Evolutionary conservation across 129 eudicot species (phyloP).

Genomic region (Artemisia tridentata): DNA sequence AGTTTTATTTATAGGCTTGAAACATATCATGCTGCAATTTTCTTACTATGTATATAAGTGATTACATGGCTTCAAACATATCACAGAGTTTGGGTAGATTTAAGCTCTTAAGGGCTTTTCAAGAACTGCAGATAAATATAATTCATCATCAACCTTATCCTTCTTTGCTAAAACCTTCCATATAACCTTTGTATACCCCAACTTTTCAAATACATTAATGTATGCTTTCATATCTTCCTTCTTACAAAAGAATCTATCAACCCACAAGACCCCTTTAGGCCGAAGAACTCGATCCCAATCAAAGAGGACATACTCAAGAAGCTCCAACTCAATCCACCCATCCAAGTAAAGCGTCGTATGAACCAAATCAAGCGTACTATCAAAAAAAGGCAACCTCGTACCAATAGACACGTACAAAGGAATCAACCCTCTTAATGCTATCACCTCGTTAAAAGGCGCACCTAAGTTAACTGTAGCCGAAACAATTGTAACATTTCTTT

Average conservation of each 20-base stretch:
- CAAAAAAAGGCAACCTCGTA: slow-evolving; percentile 30
- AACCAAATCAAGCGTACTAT: slow-evolving; percentile 31
- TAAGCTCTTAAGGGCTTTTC: slow-evolving; percentile 27
- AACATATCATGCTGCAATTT: not conserved
- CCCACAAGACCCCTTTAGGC: slow-evolving; percentile 30
- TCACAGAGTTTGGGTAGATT: not conserved
- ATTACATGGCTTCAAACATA: not conserved
- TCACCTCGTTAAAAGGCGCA: slow-evolving; percentile 41
- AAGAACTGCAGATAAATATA: slow-evolving; percentile 26
- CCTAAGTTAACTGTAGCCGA: slow-evolving; percentile 44
- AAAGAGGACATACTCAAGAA: slow-evolving; percentile 28
- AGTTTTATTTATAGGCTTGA: too few relatives aligned
- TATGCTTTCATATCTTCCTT: slow-evolving; percentile 25
- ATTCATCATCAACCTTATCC: slow-evolving; percentile 28
- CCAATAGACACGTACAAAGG: slow-evolving; percentile 32
- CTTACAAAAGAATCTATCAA: slow-evolving; percentile 29
- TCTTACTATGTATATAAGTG: not conserved
- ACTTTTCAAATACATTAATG: slow-evolving; percentile 18
- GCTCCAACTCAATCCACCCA: slow-evolving; percentile 32
- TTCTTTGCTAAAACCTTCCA: slow-evolving; percentile 36
- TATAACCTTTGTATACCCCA: slow-evolving; percentile 26
- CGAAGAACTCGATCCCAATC: slow-evolving; percentile 38
- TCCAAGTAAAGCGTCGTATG: slow-evolving; percentile 38
- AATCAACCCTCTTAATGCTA: slow-evolving; percentile 40
- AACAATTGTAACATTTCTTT: slow-evolving; percentile 31